Conservation (phyloP, 345 rosid genomes). For the Gossypioides kirkii region DNA sequence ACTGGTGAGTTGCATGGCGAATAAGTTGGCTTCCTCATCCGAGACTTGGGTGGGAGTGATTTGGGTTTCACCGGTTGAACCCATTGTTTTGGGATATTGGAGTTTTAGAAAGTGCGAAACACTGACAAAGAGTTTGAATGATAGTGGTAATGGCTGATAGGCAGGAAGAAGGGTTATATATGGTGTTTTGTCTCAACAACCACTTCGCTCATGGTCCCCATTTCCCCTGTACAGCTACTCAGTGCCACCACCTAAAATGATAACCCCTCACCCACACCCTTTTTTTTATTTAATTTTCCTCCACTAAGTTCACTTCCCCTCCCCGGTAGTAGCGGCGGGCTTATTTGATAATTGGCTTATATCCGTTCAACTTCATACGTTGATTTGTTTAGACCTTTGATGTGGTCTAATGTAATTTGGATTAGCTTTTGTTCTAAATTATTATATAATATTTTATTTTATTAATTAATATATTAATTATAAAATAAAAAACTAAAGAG, state of each 20-base stretch:
- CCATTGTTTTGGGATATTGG: conserved; percentile 38
- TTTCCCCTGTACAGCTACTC: neutral
- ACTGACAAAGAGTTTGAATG: neutral
- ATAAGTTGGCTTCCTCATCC: conserved; percentile 68
- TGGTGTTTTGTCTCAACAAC: neutral
- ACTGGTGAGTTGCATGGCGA: conserved; percentile 69
- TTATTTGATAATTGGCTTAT: too few relatives aligned
- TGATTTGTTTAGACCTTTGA: too few relatives aligned
- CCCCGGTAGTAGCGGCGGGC: too few relatives aligned
- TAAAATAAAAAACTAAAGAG: too few relatives aligned
- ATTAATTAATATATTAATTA: too few relatives aligned
- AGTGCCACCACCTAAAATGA: neutral
- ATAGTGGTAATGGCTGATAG: neutral
- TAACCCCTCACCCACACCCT: neutral
- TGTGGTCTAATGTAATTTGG: too few relatives aligned
- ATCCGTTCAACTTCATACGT: too few relatives aligned
- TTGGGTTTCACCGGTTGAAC: conserved; percentile 62
- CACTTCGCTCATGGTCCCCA: neutral
- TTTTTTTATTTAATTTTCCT: neutral
- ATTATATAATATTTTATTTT: too few relatives aligned
- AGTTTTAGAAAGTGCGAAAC: neutral
- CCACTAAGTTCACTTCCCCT: too few relatives aligned
- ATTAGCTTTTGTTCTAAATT: too few relatives aligned
- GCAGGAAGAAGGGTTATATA: neutral
- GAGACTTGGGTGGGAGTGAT: conserved; percentile 58